phyloP scores from a whole-genome alignment of 1,139 yeast genomes.

The Nakaseomyces uthaithaninus region DNA sequence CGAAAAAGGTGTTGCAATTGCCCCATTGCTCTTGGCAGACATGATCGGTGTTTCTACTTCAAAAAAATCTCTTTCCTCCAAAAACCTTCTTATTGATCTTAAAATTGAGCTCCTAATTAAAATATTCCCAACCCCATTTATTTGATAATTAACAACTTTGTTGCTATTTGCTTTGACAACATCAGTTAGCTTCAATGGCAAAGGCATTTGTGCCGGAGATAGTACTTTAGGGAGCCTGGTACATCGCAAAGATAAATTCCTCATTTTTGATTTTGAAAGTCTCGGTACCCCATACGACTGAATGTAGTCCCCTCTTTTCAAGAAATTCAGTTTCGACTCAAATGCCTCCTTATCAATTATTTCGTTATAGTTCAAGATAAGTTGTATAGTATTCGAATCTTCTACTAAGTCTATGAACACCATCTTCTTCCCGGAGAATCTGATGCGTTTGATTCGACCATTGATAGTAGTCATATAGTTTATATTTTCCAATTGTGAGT shows the following conservation, averaged over 20 bases:
- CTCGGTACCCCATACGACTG: slow-evolving; percentile 64
- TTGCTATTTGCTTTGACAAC: slow-evolving; percentile 53
- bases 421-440: slow-evolving; percentile 30
- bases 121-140: slow-evolving; percentile 46
- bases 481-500: neutral
- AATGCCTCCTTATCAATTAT: slow-evolving; percentile 36
- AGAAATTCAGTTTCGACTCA: slow-evolving; percentile 36
- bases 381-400: slow-evolving; percentile 13
- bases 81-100: slow-evolving; percentile 47
- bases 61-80: slow-evolving; percentile 49
- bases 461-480: slow-evolving; percentile 8
- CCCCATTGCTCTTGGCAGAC: slow-evolving; percentile 70
- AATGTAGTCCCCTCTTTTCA: slow-evolving; percentile 67
- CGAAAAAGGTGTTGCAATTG: slow-evolving; percentile 75
- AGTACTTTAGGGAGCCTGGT: slow-evolving; percentile 42
- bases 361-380: slow-evolving; percentile 12
- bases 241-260: slow-evolving; percentile 54
- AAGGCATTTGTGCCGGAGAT: slow-evolving; percentile 61
- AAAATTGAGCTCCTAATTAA: slow-evolving; percentile 48
- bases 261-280: slow-evolving; percentile 64
- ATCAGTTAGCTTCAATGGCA: slow-evolving; percentile 58
- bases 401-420: slow-evolving; percentile 27
- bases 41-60: slow-evolving; percentile 88
- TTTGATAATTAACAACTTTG: slow-evolving; percentile 67
- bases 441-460: slow-evolving; percentile 26